These are phyloP conservation scores for Podospora australis DNA, from an alignment of 495 filamentous ascomycete species.

Conservation along the genomic window DNA sequence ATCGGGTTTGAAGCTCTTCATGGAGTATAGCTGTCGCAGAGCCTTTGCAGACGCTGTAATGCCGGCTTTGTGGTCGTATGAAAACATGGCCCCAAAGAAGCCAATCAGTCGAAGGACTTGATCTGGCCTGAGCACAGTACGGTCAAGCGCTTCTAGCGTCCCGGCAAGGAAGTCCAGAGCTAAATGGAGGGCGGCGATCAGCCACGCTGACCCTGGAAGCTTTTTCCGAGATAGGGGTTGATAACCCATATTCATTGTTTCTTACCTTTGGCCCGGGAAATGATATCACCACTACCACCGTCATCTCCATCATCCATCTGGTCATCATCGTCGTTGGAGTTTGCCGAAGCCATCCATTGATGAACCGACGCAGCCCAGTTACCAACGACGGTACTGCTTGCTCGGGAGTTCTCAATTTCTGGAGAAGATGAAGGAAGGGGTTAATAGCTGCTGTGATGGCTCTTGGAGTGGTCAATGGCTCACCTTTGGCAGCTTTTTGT, in stretches of 20 bases:
- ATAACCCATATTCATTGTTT: too few species aligned
- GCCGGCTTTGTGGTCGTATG: slow-evolving; percentile 44
- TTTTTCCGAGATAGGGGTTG: not conserved
- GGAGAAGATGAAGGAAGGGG: not conserved
- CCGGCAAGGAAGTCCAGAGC: slow-evolving; percentile 41
- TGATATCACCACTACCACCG: slow-evolving; percentile 33
- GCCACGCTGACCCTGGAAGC: too few species aligned
- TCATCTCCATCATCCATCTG: slow-evolving; percentile 29
- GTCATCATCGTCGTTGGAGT: slow-evolving; percentile 16
- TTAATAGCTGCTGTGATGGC: not conserved
- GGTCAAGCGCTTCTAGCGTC: slow-evolving; percentile 36
- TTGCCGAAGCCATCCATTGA: slow-evolving; percentile 37
- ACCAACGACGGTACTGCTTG: slow-evolving; percentile 36
- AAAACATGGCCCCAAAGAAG: slow-evolving; percentile 46
- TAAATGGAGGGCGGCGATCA: not conserved
- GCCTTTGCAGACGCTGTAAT: slow-evolving; percentile 43
- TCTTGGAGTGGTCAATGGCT: not conserved
- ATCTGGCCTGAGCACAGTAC: slow-evolving; percentile 32
- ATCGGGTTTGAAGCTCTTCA: slow-evolving; percentile 40
- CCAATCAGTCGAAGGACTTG: slow-evolving; percentile 37
- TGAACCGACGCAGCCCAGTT: slow-evolving; percentile 45
- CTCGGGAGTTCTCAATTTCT: slow-evolving; percentile 39
- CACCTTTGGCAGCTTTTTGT: slow-evolving; percentile 36
- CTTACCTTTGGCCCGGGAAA: slow-evolving; percentile 34
- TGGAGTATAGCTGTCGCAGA: slow-evolving; percentile 34